Evolutionary conservation across 768 basidiomycete genomes (phyloP).

Genomic region (Termitomyces sp.): DNA sequence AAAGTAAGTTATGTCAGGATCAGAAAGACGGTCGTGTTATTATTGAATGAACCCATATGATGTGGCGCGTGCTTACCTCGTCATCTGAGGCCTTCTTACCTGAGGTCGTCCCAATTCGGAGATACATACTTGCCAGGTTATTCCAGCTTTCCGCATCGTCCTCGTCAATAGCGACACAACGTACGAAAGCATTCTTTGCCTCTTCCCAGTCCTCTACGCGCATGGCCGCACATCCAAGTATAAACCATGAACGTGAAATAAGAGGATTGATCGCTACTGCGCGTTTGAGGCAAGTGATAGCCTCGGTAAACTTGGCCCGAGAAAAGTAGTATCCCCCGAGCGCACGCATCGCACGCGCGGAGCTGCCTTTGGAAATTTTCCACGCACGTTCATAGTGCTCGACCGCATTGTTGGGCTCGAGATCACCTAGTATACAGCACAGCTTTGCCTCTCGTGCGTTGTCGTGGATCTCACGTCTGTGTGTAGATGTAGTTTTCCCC

Average conservation of each 20-base stretch:
- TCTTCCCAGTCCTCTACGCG: slow-evolving; percentile 80
- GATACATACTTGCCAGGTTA: slow-evolving; percentile 91
- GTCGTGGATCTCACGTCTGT: slow-evolving; percentile 45
- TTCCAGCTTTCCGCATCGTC: slow-evolving; percentile 99
- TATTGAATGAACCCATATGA: neutral
- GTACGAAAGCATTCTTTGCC: slow-evolving; percentile 75
- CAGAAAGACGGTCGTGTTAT: neutral
- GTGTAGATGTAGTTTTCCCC: slow-evolving; percentile 44
- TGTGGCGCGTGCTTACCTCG: slow-evolving; percentile 10
- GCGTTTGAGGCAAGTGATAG: slow-evolving; percentile 59
- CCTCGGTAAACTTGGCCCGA: slow-evolving; percentile 52
- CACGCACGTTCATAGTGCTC: slow-evolving; percentile 83
- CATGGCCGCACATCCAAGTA: slow-evolving; percentile 88
- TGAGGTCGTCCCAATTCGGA: slow-evolving; percentile 58
- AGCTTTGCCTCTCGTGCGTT: slow-evolving; percentile 79
- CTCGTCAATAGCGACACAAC: slow-evolving; percentile 88
- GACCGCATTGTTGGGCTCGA: slow-evolving; percentile 66
- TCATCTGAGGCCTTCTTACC: slow-evolving; percentile 18
- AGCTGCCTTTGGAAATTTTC: slow-evolving; percentile 72
- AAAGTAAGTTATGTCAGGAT: neutral
- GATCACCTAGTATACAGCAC: slow-evolving; percentile 93
- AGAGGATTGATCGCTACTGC: slow-evolving; percentile 90
- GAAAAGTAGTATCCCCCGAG: slow-evolving; percentile 83
- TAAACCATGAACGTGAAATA: slow-evolving; percentile 87
- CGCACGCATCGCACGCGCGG: slow-evolving; percentile 87